Base-by-base conservation (phyloP, 2,329 filamentous ascomycete genomes). In the Aspergillus pseudoterreus region DNA sequence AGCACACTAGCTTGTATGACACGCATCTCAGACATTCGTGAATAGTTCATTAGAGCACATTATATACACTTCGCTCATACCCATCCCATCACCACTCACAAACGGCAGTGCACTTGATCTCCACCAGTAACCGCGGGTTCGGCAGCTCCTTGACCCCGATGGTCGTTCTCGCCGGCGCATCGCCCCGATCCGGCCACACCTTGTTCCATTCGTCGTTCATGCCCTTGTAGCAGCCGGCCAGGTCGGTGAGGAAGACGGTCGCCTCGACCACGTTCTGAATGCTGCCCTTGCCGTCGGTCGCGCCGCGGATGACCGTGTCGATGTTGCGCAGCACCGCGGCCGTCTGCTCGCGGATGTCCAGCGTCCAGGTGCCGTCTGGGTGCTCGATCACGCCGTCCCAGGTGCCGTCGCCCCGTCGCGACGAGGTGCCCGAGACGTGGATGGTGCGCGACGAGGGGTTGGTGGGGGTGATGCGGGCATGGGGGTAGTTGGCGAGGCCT, bases 61-160 rank as follows among this genome's bases (percentile, higher is more conserved):
- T 38, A 38, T 38, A 17, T 38, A 38, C 35, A 38, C n/a, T 15
- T 19, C 17, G 11, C 15, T 42, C 15, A 22, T 22, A 22, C 22
- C 22, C 22, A 22, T 22, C 22, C 22, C 19, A 42, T 10, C 95
- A 95, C 65, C 90, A 95, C 60, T 39, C 38, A 35, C 48, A 54
- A 44, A 57, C 44, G 10, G 43, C 53, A 2, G 55, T 59, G 47
- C 57, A 62, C 47, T 62, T 62, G 30, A 62, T 62, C 49, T 62
- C 60, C 22, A 60, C 60, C 35, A 60, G 19, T 22, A 60, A 54
- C 35, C 59, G 51, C 35, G 53, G 52, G 38, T 58, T 54, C 6
- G 57, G 59, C 45, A 63, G 50, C 24, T 59, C 59, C 45, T 57
- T 50, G 14, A 61, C 57, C 6, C 60, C 56, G 22, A 63, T 60